These are phyloP conservation scores for Botryosphaeria dothidea DNA, from an alignment of 2,329 filamentous ascomycete genomes.

Conservation along the genomic window DNA sequence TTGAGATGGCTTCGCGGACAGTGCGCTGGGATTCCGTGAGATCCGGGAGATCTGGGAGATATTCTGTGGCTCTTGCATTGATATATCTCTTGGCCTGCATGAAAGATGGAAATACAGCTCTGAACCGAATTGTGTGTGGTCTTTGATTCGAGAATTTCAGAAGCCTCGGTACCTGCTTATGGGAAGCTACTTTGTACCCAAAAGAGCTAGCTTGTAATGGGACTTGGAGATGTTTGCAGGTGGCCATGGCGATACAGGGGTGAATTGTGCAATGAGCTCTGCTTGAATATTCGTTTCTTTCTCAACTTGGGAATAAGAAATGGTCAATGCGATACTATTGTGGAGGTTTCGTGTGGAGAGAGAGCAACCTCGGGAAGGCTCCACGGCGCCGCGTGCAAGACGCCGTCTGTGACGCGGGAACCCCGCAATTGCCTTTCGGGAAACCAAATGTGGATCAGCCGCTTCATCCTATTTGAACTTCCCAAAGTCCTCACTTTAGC, in stretches of 20 bases:
- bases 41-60: constrained; percentile 29
- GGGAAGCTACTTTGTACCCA: background rate
- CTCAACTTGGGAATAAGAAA: background rate
- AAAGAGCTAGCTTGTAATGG: background rate
- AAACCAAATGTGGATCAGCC: background rate
- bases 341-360: background rate
- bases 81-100: background rate
- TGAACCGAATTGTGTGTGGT: background rate
- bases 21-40: constrained; percentile 70
- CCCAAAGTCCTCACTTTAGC: background rate
- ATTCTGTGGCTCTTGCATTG: constrained; percentile 3
- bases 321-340: background rate
- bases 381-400: background rate
- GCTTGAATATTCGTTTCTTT: background rate
- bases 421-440: constrained; percentile 10
- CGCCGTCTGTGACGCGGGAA: background rate
- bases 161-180: background rate
- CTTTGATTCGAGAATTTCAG: background rate
- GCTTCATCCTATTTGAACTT: background rate
- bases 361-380: background rate
- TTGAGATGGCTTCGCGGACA: constrained; percentile 68
- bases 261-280: background rate
- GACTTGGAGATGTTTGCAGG: background rate
- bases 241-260: background rate
- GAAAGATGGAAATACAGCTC: background rate